These are phyloP conservation scores for Fonsecaea erecta DNA, from an alignment of 2,329 filamentous ascomycete species.

Conservation along the genomic window DNA sequence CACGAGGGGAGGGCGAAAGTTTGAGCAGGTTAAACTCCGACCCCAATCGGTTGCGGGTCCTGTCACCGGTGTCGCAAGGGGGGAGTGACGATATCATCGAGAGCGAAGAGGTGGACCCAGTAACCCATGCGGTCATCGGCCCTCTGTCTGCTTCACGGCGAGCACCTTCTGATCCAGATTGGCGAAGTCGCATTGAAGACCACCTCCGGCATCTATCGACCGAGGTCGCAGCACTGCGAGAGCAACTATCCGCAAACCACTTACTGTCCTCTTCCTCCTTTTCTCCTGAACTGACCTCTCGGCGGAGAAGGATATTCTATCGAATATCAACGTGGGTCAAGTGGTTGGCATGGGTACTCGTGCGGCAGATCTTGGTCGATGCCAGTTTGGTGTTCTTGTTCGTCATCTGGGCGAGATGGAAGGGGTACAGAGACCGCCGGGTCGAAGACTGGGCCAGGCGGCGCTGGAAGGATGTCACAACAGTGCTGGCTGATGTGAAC, in stretches of 20 bases:
- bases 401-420: slow-evolving; percentile 49
- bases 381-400: slow-evolving; percentile 55
- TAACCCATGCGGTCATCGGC: slow-evolving; percentile 40
- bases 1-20: slow-evolving; percentile 11
- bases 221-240: slow-evolving; percentile 87
- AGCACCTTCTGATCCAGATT: slow-evolving; percentile 17
- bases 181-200: slow-evolving; percentile 67
- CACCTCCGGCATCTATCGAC: slow-evolving; percentile 87
- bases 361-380: slow-evolving; percentile 78
- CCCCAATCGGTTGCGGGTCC: slow-evolving; percentile 65
- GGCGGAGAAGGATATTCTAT: slow-evolving; percentile 57
- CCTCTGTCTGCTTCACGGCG: slow-evolving; percentile 17
- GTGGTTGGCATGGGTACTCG: slow-evolving; percentile 69
- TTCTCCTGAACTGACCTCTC: slow-evolving; percentile 39
- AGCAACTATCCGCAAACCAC: slow-evolving; percentile 83
- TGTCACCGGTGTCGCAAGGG: slow-evolving; percentile 80
- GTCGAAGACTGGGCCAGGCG: slow-evolving; percentile 43
- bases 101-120: slow-evolving; percentile 41
- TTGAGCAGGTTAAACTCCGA: slow-evolving; percentile 26
- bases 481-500: slow-evolving; percentile 12
- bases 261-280: slow-evolving; percentile 47
- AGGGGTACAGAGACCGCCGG: slow-evolving; percentile 45
- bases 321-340: slow-evolving; percentile 71
- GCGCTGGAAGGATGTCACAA: slow-evolving; percentile 28
- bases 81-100: slow-evolving; percentile 55